Evolutionary conservation across 2,329 filamentous ascomycete genomes (phyloP).

Genomic region (Pseudogymnoascus verrucosus): DNA sequence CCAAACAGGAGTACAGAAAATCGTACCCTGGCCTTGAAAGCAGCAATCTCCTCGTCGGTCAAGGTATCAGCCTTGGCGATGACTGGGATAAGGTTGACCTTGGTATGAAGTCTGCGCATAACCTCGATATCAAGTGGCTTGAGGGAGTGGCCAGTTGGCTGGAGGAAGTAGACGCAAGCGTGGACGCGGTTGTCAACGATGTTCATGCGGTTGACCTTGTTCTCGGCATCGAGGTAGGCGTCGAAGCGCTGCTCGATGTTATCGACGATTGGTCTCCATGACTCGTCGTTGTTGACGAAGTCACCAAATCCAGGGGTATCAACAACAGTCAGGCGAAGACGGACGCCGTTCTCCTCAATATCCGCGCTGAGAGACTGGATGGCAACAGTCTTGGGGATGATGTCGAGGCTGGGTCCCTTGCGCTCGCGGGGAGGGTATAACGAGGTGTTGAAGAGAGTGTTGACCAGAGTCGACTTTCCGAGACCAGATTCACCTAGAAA

Average conservation of each 20-base stretch:
- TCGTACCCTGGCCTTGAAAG: constrained; percentile 94
- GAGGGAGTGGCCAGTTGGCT: constrained; percentile 94
- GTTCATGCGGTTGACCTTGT: constrained; percentile 99
- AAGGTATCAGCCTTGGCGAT: constrained; percentile 98
- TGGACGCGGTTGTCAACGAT: constrained; percentile 99
- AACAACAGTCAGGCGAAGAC: constrained; percentile 90
- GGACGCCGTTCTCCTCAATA: constrained; percentile 97
- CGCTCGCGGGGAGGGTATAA: constrained; percentile 98
- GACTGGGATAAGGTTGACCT: constrained; percentile 99
- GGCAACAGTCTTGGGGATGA: constrained; percentile 94
- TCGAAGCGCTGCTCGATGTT: constrained; percentile 99
- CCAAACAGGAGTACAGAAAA: neutral
- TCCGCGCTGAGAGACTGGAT: constrained; percentile 94
- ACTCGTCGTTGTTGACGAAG: constrained; percentile 99
- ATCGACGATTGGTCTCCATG: constrained; percentile 97
- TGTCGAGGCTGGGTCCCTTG: constrained; percentile 93
- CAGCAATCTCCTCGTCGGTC: constrained; percentile 89
- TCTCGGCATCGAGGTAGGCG: constrained; percentile 96
- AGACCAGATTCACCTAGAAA: constrained; percentile 88
- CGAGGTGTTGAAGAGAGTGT: constrained; percentile 99
- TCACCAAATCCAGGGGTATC: constrained; percentile 98
- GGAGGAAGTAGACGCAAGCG: constrained; percentile 98
- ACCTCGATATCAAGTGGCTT: constrained; percentile 99
- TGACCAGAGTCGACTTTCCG: constrained; percentile 97
- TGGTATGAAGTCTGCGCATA: constrained; percentile 98